phyloP scores from a whole-genome alignment of 176 grass and related monocot species.

The Triticum urartu region DNA sequence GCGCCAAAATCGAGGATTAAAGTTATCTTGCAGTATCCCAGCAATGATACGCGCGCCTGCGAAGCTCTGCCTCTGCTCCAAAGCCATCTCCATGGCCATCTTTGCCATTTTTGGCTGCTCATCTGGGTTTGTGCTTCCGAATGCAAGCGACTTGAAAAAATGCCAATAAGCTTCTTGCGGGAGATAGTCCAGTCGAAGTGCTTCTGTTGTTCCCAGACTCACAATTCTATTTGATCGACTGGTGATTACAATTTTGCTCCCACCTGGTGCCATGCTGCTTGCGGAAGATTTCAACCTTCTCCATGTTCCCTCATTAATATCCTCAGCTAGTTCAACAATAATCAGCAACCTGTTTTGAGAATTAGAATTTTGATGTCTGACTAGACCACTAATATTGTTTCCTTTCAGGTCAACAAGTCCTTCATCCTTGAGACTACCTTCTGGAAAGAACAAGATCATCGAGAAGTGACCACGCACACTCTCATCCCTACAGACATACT shows the following conservation, averaged over 20 bases:
- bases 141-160: not conserved
- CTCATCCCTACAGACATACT: not conserved
- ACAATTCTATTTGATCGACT: not conserved
- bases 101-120: not conserved
- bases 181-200: not conserved
- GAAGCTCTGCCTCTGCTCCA: not conserved
- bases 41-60: not conserved
- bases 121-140: not conserved
- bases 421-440: not conserved
- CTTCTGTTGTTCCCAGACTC: not conserved
- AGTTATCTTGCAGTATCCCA: too few relatives aligned
- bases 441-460: not conserved
- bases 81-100: not conserved
- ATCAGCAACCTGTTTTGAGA: not conserved
- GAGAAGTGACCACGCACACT: not conserved
- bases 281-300: not conserved
- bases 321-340: not conserved
- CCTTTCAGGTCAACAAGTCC: not conserved
- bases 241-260: not conserved
- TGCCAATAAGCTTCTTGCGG: not conserved
- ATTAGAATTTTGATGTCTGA: not conserved
- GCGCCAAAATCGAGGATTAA: too few relatives aligned
- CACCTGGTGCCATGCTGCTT: not conserved
- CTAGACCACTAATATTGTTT: not conserved
- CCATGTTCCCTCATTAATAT: not conserved